Percentiles rank a stretch among this genome's conserved stretches.
phyloP scores from a whole-genome alignment of 2,329 filamentous ascomycete genomes.

The Biscogniauxia marginata region DNA sequence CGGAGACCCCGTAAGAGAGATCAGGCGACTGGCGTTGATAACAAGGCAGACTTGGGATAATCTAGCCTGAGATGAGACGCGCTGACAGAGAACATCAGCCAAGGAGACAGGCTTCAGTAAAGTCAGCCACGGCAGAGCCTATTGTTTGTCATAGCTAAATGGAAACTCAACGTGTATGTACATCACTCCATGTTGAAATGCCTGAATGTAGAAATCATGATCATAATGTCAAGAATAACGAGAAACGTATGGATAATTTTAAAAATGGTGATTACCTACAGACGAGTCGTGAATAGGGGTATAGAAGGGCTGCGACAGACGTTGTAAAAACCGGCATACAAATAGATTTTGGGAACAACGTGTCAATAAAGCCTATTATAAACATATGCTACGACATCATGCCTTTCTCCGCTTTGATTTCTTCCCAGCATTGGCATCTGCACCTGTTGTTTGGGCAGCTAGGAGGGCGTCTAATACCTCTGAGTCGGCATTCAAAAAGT shows the following conservation, averaged over 20 bases:
- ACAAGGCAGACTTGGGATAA: slow-evolving; percentile 50
- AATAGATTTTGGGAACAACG: neutral
- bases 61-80: slow-evolving; percentile 34
- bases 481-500: slow-evolving; percentile 40
- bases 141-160: neutral
- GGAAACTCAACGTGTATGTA: neutral
- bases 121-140: neutral
- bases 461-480: slow-evolving; percentile 48
- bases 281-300: neutral
- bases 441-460: slow-evolving; percentile 25
- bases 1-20: slow-evolving; percentile 52
- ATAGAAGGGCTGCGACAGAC: neutral
- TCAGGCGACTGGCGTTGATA: slow-evolving; percentile 48
- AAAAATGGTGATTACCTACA: neutral
- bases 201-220: no score
- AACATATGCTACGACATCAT: slow-evolving; percentile 10
- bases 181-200: neutral
- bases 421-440: slow-evolving; percentile 19
- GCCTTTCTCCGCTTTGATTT: slow-evolving; percentile 36
- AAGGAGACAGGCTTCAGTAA: neutral
- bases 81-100: no score
- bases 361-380: slow-evolving; percentile 30
- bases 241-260: slow-evolving; percentile 1
- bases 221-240: no score
- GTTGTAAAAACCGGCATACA: slow-evolving; percentile 1